Evolutionary conservation across 2,329 filamentous ascomycete species (phyloP).

Genomic region (Aspergillus persii): DNA sequence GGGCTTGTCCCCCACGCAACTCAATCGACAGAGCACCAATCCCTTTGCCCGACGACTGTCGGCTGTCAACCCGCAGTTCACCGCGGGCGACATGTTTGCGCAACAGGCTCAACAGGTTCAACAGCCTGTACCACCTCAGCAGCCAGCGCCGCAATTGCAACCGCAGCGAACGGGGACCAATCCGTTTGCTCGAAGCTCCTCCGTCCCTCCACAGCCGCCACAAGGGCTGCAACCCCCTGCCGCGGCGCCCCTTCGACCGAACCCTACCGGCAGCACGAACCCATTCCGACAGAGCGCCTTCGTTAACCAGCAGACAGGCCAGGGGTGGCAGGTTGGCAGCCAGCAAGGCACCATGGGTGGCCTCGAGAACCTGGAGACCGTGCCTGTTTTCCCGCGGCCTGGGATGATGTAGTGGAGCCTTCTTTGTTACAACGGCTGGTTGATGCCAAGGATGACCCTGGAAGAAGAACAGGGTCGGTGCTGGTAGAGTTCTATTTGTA

Average conservation of each 20-base stretch:
- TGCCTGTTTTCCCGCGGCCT: slow-evolving; percentile 83
- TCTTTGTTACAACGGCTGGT: neutral
- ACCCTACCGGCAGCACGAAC: slow-evolving; percentile 85
- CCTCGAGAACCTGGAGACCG: slow-evolving; percentile 70
- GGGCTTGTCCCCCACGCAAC: slow-evolving; percentile 45
- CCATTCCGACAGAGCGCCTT: slow-evolving; percentile 91
- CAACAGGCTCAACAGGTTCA: slow-evolving; percentile 21
- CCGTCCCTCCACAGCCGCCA: slow-evolving; percentile 40
- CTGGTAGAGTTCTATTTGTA: neutral
- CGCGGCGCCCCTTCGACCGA: slow-evolving; percentile 60
- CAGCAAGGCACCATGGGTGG: slow-evolving; percentile 76
- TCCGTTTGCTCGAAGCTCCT: slow-evolving; percentile 62
- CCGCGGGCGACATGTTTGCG: slow-evolving; percentile 23
- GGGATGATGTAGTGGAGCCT: slow-evolving; percentile 38
- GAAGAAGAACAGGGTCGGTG: neutral
- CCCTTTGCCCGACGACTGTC: slow-evolving; percentile 71
- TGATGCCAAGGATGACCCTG: neutral
- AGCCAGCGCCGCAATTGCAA: slow-evolving; percentile 35
- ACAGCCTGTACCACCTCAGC: slow-evolving; percentile 24
- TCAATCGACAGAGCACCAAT: slow-evolving; percentile 71
- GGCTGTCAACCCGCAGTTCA: slow-evolving; percentile 29
- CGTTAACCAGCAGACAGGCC: slow-evolving; percentile 81
- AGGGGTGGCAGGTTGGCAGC: slow-evolving; percentile 77
- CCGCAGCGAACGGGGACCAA: slow-evolving; percentile 68
- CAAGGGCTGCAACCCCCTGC: slow-evolving; percentile 35